phyloP scores from a whole-genome alignment of 352 stramenopile genomes.

The Phytopythium delawarense region DNA sequence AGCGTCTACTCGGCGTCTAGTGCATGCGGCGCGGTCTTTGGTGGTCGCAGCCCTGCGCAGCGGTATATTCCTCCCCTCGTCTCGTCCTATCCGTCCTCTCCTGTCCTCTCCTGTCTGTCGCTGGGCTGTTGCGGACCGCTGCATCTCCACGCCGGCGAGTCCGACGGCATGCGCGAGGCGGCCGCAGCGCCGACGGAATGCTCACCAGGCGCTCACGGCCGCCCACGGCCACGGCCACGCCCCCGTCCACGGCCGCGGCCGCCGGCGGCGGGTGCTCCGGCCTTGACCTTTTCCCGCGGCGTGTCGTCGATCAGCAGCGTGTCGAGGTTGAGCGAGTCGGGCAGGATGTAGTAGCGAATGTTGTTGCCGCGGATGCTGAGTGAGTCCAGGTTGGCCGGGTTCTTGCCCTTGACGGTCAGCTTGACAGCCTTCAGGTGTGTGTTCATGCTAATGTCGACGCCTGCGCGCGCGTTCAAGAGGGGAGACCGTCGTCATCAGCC shows the following conservation, averaged over 20 bases:
- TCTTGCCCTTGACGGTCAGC: constrained; percentile 97
- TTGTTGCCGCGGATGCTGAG: constrained; percentile 98
- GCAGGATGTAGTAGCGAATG: constrained; percentile 95
- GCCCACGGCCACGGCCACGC: constrained; percentile 62
- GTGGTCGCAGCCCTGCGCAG: constrained; percentile 1
- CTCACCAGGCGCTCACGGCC: constrained; percentile 12
- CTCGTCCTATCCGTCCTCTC: neutral
- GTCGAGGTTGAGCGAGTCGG: constrained; percentile 97
- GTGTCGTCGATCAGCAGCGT: constrained; percentile 98
- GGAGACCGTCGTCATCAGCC: neutral
- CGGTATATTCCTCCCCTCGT: constrained; percentile 5
- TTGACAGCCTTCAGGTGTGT: constrained; percentile 99
- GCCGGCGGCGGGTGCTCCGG: constrained; percentile 44
- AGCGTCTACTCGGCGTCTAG: neutral
- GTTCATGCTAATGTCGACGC: constrained; percentile 99
- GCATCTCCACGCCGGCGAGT: neutral
- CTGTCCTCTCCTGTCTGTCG: neutral
- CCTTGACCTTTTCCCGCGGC: constrained; percentile 93
- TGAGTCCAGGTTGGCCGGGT: constrained; percentile 95
- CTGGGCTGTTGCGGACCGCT: neutral
- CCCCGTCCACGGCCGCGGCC: constrained; percentile 79
- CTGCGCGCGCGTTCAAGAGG: constrained; percentile 27
- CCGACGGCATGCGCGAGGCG: neutral
- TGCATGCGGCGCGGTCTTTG: neutral
- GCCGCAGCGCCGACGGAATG: neutral